Evolutionary conservation across 495 filamentous ascomycete genomes (phyloP).

Genomic region (Platismatia glauca): DNA sequence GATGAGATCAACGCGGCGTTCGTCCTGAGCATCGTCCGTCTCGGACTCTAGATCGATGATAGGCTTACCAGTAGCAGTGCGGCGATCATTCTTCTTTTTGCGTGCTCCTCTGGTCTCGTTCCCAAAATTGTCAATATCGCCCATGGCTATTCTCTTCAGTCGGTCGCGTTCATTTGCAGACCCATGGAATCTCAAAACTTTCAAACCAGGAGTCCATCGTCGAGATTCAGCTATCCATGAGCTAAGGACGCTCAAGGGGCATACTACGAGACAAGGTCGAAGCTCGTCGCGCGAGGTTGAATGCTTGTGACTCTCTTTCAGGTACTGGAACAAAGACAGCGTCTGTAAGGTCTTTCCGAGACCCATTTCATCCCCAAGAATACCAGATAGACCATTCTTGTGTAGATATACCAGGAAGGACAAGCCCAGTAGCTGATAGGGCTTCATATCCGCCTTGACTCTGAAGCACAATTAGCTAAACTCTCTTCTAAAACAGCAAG

Average conservation of each 20-base stretch:
- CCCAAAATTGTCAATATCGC: slow-evolving; percentile 34
- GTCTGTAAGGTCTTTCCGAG: slow-evolving; percentile 55
- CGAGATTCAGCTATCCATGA: slow-evolving; percentile 49
- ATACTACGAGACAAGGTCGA: slow-evolving; percentile 51
- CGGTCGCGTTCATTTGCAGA: slow-evolving; percentile 38
- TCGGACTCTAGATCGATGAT: slow-evolving; percentile 31
- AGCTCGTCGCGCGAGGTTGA: slow-evolving; percentile 25
- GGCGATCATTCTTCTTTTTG: slow-evolving; percentile 20
- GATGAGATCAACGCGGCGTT: slow-evolving; percentile 39
- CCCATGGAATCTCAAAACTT: slow-evolving; percentile 50
- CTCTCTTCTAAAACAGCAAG: background rate
- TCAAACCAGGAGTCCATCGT: slow-evolving; percentile 51
- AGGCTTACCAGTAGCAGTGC: slow-evolving; percentile 28
- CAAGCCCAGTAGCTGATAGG: slow-evolving; percentile 54
- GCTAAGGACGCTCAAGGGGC: slow-evolving; percentile 49
- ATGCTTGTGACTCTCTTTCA: slow-evolving; percentile 32
- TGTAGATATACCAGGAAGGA: slow-evolving; percentile 52
- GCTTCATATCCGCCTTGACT: slow-evolving; percentile 48
- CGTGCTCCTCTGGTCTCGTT: slow-evolving; percentile 28
- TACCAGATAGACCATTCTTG: slow-evolving; percentile 48
- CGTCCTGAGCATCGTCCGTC: slow-evolving; percentile 27
- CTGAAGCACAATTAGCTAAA: slow-evolving; percentile 18
- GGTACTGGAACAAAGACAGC: slow-evolving; percentile 46
- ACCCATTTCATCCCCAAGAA: slow-evolving; percentile 58
- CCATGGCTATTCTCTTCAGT: slow-evolving; percentile 41